phyloP scores from a whole-genome alignment of 192 early-diverging fungal genomes.

The Pecoramyces ruminantium region DNA sequence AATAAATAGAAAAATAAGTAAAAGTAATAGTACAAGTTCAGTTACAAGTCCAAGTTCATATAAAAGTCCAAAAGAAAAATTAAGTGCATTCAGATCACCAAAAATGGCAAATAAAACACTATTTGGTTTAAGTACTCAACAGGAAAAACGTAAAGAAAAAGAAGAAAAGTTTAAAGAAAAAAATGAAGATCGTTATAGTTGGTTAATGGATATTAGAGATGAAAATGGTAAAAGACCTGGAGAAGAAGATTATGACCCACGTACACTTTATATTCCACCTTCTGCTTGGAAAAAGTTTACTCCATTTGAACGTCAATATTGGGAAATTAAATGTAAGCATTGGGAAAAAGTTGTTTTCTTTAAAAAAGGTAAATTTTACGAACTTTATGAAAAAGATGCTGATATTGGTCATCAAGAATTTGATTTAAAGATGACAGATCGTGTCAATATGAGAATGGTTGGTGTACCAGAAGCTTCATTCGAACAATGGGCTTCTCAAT shows the following conservation, averaged over 20 bases:
- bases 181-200: constrained; percentile 69
- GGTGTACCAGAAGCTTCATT: constrained; percentile 91
- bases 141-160: constrained; percentile 16
- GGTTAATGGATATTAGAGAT: constrained; percentile 72
- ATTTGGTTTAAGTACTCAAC: background rate
- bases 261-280: constrained; percentile 69
- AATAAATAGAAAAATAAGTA: background rate
- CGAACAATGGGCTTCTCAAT: constrained; percentile 88
- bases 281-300: constrained; percentile 73
- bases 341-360: constrained; percentile 93
- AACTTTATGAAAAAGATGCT: constrained; percentile 98
- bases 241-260: constrained; percentile 76
- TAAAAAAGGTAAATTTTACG: constrained; percentile 97
- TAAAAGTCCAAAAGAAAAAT: background rate
- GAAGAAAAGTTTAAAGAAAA: constrained; percentile 61
- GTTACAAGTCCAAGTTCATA: background rate
- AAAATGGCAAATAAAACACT: background rate
- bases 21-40: background rate
- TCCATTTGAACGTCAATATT: constrained; percentile 94
- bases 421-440: constrained; percentile 88
- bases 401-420: constrained; percentile 90
- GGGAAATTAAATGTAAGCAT: constrained; percentile 88
- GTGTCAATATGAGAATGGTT: constrained; percentile 97
- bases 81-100: background rate
- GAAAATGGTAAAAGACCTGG: constrained; percentile 42